These are phyloP conservation scores for Alternaria consortialis DNA, from an alignment of 2,329 filamentous ascomycete genomes.

Conservation along the genomic window DNA sequence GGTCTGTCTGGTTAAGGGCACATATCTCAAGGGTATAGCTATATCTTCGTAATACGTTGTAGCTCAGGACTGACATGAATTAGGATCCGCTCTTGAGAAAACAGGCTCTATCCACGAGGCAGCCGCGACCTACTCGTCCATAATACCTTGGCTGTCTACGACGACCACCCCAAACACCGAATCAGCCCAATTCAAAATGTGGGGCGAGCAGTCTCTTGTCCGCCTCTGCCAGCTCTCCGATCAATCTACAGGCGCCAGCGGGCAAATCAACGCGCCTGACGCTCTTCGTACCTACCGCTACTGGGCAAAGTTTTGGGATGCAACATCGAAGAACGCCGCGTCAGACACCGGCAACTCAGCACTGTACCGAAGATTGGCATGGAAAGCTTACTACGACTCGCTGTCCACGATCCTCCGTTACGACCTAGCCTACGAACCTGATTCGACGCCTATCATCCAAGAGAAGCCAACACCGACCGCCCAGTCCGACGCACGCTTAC, in stretches of 20 bases:
- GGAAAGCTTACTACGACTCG: constrained; percentile 84
- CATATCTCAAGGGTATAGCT: constrained; percentile 75
- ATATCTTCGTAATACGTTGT: background rate
- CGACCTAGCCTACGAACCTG: constrained; percentile 66
- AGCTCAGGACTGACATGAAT: constrained; percentile 15
- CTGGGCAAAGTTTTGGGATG: constrained; percentile 75
- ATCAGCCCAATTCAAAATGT: constrained; percentile 71
- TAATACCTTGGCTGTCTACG: constrained; percentile 70
- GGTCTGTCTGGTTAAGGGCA: constrained; percentile 80
- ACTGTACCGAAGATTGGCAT: constrained; percentile 69
- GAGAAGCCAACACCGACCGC: constrained; percentile 34
- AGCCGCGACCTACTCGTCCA: constrained; percentile 70
- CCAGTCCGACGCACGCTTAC: constrained; percentile 43
- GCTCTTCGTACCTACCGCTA: constrained; percentile 62
- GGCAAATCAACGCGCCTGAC: constrained; percentile 38
- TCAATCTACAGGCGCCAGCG: constrained; percentile 58
- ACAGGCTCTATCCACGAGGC: constrained; percentile 63
- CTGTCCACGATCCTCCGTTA: constrained; percentile 79
- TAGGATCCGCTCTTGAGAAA: constrained; percentile 59
- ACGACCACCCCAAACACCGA: constrained; percentile 61
- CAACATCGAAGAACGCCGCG: constrained; percentile 26
- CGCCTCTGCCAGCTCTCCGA: constrained; percentile 77
- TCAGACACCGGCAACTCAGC: constrained; percentile 32
- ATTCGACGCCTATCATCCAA: constrained; percentile 46
- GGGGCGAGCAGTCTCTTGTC: constrained; percentile 80